Percentiles rank a stretch among this genome's conserved stretches.
Evolutionary conservation across 108 stramenopile species (phyloP).

Genomic region (Ochromonas danica): DNA sequence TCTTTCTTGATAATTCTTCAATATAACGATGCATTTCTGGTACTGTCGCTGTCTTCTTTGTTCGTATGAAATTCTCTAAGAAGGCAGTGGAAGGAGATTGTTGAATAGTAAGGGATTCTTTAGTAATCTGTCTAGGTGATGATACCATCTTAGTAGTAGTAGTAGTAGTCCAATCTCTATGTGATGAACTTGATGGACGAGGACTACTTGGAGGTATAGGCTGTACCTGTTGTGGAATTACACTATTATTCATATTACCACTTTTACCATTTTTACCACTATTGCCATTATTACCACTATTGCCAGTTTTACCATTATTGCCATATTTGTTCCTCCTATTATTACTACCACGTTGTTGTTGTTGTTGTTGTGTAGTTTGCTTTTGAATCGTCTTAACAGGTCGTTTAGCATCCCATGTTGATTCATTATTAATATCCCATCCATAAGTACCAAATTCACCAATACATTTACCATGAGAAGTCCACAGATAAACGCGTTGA

Average conservation of each 20-base stretch:
- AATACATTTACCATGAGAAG: neutral
- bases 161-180: neutral
- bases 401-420: neutral
- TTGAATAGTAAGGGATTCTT: neutral
- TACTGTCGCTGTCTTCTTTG: neutral
- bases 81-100: neutral
- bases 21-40: neutral
- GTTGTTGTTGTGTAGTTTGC: neutral
- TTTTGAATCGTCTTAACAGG: neutral
- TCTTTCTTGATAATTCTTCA: neutral
- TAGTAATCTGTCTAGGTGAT: neutral
- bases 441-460: slow-evolving; percentile 1
- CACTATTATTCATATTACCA: too few species aligned
- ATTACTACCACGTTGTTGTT: neutral
- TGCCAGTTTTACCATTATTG: neutral
- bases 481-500: slow-evolving; percentile 18
- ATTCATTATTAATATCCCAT: slow-evolving; percentile 19
- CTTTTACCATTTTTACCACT: neutral
- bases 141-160: neutral
- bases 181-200: neutral
- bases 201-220: neutral
- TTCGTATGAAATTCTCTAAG: neutral
- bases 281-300: neutral
- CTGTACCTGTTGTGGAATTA: neutral
- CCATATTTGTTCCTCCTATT: neutral